These are phyloP conservation scores for Vitis riparia DNA, from an alignment of 164 flowering plant genomes.

Conservation along the genomic window DNA sequence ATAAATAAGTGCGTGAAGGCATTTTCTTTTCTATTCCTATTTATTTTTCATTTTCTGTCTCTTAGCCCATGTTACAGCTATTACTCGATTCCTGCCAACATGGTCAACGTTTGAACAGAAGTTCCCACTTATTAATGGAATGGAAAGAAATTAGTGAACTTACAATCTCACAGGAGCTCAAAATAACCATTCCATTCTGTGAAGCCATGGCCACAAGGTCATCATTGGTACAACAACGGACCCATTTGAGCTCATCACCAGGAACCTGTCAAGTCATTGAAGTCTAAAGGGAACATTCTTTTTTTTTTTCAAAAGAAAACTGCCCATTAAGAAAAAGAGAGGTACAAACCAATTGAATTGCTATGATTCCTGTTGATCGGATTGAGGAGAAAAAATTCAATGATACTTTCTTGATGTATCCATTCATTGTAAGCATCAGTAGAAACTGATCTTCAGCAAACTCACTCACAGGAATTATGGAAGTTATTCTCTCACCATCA, in stretches of 20 bases:
- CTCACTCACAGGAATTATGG: slow-evolving; percentile 88
- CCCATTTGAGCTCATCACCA: slow-evolving; percentile 98
- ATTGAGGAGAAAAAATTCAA: slow-evolving; percentile 80
- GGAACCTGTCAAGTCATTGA: slow-evolving; percentile 67
- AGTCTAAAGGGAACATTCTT: background rate
- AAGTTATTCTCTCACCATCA: slow-evolving; percentile 93
- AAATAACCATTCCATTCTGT: slow-evolving; percentile 81
- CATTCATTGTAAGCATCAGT: slow-evolving; percentile 89
- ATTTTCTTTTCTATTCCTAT: too few species aligned
- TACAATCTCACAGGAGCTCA: slow-evolving; percentile 73
- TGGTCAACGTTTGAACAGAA: background rate
- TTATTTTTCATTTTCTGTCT: too few species aligned
- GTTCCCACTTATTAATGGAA: background rate
- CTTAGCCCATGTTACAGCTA: too few species aligned
- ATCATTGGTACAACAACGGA: slow-evolving; percentile 77
- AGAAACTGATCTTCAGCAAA: slow-evolving; percentile 83
- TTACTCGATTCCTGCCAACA: background rate
- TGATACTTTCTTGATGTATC: slow-evolving; percentile 91
- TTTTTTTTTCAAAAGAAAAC: too few species aligned
- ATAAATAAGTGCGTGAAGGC: too few species aligned
- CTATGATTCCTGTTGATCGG: slow-evolving; percentile 88
- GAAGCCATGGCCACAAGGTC: slow-evolving; percentile 96
- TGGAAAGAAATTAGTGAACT: slow-evolving; percentile 22
- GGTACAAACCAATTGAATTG: slow-evolving; percentile 84
- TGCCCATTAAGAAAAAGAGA: slow-evolving; percentile 3